A percentile compares a stretch with the other conserved stretches of the same genome.
Evolutionary conservation across 805 yeast species (phyloP).

Genomic region (Wickerhamomyces ciferrii): DNA sequence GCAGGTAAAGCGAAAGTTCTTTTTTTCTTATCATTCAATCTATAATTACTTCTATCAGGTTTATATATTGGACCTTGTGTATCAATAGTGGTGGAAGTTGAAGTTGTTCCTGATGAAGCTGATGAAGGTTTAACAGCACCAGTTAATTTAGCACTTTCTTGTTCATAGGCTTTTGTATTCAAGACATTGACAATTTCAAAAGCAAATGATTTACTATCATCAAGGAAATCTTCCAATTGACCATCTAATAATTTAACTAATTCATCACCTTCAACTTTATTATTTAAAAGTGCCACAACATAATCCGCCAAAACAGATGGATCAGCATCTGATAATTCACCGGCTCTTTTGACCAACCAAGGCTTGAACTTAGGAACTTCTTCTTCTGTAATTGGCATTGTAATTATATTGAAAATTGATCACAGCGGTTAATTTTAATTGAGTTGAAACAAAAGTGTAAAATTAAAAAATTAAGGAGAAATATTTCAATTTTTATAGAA

Average conservation of each 20-base stretch:
- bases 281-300: slow-evolving; percentile 34
- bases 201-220: slow-evolving; percentile 19
- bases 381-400: slow-evolving; percentile 9
- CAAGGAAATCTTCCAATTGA: slow-evolving; percentile 36
- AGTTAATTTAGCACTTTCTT: background rate
- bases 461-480: too few species aligned
- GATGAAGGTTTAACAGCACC: background rate
- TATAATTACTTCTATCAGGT: slow-evolving; percentile 9
- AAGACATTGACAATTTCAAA: slow-evolving; percentile 24
- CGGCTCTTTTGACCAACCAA: slow-evolving; percentile 22
- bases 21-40: slow-evolving; percentile 3
- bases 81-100: too few species aligned
- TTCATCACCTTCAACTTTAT: slow-evolving; percentile 29
- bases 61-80: slow-evolving; percentile 4
- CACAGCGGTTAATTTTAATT: too few species aligned
- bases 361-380: slow-evolving; percentile 15
- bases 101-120: background rate
- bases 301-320: slow-evolving; percentile 38
- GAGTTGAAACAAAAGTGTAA: too few species aligned
- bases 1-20: background rate
- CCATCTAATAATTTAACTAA: slow-evolving; percentile 24
- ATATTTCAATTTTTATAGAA: too few species aligned
- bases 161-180: slow-evolving; percentile 4
- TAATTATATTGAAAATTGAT: too few species aligned
- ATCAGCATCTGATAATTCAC: slow-evolving; percentile 31